These are phyloP conservation scores for Trichosporon sp. DNA, from an alignment of 1,284 basidiomycete species.

Conservation along the genomic window DNA sequence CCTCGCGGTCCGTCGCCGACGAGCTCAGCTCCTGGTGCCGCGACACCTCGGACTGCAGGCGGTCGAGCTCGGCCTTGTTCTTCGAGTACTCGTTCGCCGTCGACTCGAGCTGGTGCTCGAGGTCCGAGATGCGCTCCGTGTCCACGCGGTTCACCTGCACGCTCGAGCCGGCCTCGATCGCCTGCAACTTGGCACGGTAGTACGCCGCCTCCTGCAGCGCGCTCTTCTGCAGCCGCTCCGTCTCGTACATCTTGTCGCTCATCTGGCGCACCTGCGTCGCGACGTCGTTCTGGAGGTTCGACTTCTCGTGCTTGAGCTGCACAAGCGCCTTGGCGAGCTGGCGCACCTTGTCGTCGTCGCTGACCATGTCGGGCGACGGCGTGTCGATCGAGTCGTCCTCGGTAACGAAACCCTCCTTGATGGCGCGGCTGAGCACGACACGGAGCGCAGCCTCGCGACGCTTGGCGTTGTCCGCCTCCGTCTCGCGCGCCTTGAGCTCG, in stretches of 20 bases:
- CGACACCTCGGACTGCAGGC: constrained; percentile 66
- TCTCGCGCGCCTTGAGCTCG: constrained; percentile 73
- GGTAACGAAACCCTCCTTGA: constrained; percentile 74
- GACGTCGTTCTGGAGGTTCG: constrained; percentile 42
- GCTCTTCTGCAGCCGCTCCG: constrained; percentile 69
- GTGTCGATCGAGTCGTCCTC: constrained; percentile 51
- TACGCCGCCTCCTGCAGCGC: constrained; percentile 94
- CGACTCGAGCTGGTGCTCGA: constrained; percentile 71
- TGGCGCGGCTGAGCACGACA: constrained; percentile 71
- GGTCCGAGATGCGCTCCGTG: constrained; percentile 68
- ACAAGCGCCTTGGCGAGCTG: constrained; percentile 65
- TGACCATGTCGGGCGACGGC: constrained; percentile 6
- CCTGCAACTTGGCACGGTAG: constrained; percentile 87
- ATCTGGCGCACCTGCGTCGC: constrained; percentile 53
- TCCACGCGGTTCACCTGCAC: constrained; percentile 69
- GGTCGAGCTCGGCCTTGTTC: constrained; percentile 59
- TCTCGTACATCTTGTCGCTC: constrained; percentile 73
- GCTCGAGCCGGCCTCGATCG: constrained; percentile 69
- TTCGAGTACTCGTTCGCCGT: constrained; percentile 63
- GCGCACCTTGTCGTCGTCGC: constrained; percentile 32
- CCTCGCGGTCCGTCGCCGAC: constrained; percentile 72
- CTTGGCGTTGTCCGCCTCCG: constrained; percentile 70
- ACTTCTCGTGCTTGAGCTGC: constrained; percentile 65
- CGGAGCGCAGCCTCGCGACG: constrained; percentile 83
- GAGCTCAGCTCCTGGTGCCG: constrained; percentile 59